phyloP scores from a whole-genome alignment of 176 grass and related monocot species.

The Tillandsia fasciculata region DNA sequence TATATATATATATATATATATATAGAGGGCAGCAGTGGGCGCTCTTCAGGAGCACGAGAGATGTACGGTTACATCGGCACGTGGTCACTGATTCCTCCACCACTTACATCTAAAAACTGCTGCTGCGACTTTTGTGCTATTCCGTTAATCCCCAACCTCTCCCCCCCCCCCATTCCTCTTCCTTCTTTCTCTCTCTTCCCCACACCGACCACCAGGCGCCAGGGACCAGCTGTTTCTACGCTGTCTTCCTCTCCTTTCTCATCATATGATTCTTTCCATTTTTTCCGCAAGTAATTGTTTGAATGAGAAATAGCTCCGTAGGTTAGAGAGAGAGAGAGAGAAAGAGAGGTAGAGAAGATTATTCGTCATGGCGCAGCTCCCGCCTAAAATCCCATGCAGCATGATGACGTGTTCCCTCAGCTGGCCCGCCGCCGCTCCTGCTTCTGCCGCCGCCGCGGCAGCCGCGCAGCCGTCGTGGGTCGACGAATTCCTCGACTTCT shows the following conservation, averaged over 20 bases:
- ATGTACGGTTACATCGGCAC: slow-evolving; percentile 26
- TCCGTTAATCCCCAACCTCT: slow-evolving; percentile 2
- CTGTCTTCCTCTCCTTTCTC: slow-evolving; percentile 56
- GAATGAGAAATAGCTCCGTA: background rate
- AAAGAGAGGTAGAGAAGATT: too few species aligned
- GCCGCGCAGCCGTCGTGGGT: slow-evolving; percentile 29
- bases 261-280: slow-evolving; percentile 49
- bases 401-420: background rate
- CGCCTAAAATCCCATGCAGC: slow-evolving; percentile 51
- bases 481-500: slow-evolving; percentile 75
- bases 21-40: background rate
- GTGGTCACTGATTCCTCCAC: slow-evolving; percentile 24
- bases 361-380: slow-evolving; percentile 49
- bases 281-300: background rate
- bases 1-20: too few species aligned
- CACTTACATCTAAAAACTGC: background rate
- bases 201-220: slow-evolving; percentile 2
- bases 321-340: too few species aligned
- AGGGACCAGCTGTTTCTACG: slow-evolving; percentile 52
- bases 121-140: background rate
- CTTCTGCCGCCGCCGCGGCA: slow-evolving; percentile 17
- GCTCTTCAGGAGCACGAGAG: slow-evolving; percentile 1
- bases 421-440: slow-evolving; percentile 18
- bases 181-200: background rate
- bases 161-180: background rate